phyloP scores from a whole-genome alignment of 306 rosid genomes.

The Gillenia trifoliata region DNA sequence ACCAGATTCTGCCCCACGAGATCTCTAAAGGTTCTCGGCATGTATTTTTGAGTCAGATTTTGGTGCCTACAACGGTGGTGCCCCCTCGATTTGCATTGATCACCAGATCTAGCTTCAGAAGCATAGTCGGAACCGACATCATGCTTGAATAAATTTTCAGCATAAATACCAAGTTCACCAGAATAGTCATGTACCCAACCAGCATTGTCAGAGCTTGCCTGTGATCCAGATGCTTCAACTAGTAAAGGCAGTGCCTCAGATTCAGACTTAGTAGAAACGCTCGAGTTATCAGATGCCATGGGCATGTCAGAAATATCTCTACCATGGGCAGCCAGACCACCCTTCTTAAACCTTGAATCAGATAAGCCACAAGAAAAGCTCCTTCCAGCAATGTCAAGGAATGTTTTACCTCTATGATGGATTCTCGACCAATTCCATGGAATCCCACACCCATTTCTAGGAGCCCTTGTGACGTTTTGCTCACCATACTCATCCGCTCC shows the following conservation, averaged over 20 bases:
- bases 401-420: slow-evolving; percentile 84
- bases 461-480: slow-evolving; percentile 72
- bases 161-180: slow-evolving; percentile 88
- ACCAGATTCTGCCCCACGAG: slow-evolving; percentile 93
- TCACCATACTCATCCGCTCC: slow-evolving; percentile 44
- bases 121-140: slow-evolving; percentile 86
- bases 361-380: slow-evolving; percentile 93
- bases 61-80: slow-evolving; percentile 61
- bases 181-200: slow-evolving; percentile 80
- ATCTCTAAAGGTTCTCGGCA: slow-evolving; percentile 82
- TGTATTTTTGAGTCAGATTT: slow-evolving; percentile 79
- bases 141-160: slow-evolving; percentile 69
- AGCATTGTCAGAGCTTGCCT: slow-evolving; percentile 64
- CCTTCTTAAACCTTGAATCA: slow-evolving; percentile 72
- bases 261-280: slow-evolving; percentile 61
- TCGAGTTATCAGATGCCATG: slow-evolving; percentile 54
- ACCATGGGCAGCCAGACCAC: slow-evolving; percentile 48
- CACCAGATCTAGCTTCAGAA: slow-evolving; percentile 86
- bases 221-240: slow-evolving; percentile 87
- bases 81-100: slow-evolving; percentile 54
- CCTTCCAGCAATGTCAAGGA: slow-evolving; percentile 93
- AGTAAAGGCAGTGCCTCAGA: slow-evolving; percentile 83
- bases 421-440: slow-evolving; percentile 99
- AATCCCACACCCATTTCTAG: slow-evolving; percentile 91
- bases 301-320: slow-evolving; percentile 64